A percentile compares a stretch with the other conserved stretches of the same genome.
Evolutionary conservation across 768 basidiomycete genomes (phyloP).

Genomic region (Leccinellum luteum): DNA sequence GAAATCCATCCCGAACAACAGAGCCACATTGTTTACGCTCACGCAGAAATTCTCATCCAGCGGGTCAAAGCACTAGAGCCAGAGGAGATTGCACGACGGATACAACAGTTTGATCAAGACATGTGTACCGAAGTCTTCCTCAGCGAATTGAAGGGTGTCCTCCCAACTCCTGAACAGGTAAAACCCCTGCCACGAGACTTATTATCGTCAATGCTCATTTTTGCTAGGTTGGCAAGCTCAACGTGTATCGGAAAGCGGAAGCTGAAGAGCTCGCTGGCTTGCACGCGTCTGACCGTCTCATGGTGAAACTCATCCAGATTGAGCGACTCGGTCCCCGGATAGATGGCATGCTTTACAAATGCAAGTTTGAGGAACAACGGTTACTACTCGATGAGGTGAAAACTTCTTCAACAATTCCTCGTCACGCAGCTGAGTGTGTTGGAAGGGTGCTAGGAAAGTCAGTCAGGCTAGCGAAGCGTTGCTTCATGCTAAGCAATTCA

Average conservation of each 20-base stretch:
- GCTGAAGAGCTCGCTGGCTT: conserved; percentile 81
- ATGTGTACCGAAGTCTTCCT: conserved; percentile 89
- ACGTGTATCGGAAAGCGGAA: conserved; percentile 83
- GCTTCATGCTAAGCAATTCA: conserved; percentile 81
- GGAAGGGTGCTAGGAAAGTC: conserved; percentile 76
- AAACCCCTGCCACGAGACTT: conserved; percentile 2
- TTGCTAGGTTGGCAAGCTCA: conserved; percentile 78
- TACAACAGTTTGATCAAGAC: conserved; percentile 83
- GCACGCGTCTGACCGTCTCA: conserved; percentile 93
- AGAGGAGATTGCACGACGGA: conserved; percentile 80
- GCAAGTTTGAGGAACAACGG: conserved; percentile 85
- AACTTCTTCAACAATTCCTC: neutral
- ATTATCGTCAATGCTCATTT: neutral
- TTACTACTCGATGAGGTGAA: conserved; percentile 76
- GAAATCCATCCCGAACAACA: neutral
- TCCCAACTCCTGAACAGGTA: conserved; percentile 91
- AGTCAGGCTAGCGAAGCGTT: conserved; percentile 78
- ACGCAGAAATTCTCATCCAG: conserved; percentile 86
- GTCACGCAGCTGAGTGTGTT: conserved; percentile 5
- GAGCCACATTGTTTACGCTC: neutral
- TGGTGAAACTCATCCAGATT: conserved; percentile 96
- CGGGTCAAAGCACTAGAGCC: conserved; percentile 80
- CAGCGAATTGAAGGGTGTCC: conserved; percentile 79
- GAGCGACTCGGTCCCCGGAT: conserved; percentile 84
- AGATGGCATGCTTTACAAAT: conserved; percentile 93